A percentile compares a stretch with the other conserved stretches of the same genome.
phyloP scores from a whole-genome alignment of 495 filamentous ascomycete species.

The Penicillium diatomitis region DNA sequence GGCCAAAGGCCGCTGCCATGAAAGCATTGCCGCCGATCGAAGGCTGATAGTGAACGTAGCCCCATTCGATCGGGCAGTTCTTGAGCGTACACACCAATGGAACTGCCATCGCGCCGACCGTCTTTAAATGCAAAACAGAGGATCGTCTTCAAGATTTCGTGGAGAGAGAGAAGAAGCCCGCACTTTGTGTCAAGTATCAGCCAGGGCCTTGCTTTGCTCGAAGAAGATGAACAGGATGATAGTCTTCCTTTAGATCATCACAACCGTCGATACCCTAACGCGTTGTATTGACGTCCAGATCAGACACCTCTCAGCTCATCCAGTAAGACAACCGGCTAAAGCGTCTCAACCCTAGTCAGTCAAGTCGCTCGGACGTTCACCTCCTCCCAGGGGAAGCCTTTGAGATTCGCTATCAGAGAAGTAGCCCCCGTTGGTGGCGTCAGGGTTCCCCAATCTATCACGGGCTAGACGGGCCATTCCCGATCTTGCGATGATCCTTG shows the following conservation, averaged over 20 bases:
- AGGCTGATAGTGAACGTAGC: constrained; percentile 1
- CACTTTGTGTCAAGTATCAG: background rate
- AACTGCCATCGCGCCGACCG: background rate
- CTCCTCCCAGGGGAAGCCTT: background rate
- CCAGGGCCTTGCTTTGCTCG: no score
- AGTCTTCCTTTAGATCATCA: background rate
- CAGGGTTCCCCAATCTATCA: constrained; percentile 1
- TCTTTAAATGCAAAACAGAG: background rate
- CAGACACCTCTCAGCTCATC: background rate
- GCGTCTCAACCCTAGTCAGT: background rate
- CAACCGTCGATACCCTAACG: background rate
- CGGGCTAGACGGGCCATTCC: background rate
- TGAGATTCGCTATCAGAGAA: background rate
- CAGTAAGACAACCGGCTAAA: background rate
- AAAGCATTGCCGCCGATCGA: background rate
- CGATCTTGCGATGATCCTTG: background rate
- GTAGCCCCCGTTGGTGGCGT: background rate
- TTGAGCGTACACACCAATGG: background rate
- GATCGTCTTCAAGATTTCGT: background rate
- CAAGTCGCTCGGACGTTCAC: background rate
- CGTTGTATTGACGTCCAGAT: no score
- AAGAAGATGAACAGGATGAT: background rate
- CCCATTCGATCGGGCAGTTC: background rate
- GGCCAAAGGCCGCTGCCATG: background rate
- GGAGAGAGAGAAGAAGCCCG: no score